phyloP scores from a whole-genome alignment of 441 rosid genomes.

The Mallotus japonicus region DNA sequence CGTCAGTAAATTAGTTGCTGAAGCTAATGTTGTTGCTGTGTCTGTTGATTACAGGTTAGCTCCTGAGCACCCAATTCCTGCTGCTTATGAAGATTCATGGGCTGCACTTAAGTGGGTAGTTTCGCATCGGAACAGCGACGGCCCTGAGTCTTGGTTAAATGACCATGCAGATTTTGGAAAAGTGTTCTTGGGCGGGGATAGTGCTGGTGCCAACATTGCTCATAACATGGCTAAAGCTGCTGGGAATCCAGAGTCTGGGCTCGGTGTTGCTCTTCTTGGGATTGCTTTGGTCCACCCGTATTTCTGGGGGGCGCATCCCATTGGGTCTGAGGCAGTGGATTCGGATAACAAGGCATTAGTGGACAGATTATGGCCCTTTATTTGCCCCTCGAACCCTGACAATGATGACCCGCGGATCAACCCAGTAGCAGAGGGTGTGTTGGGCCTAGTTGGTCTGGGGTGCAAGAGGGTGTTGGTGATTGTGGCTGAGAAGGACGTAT shows the following conservation, averaged over 20 bases:
- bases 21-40: slow-evolving; percentile 39
- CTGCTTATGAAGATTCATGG: slow-evolving; percentile 43
- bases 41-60: slow-evolving; percentile 44
- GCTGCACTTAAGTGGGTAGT: slow-evolving; percentile 44
- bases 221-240: slow-evolving; percentile 30
- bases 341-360: slow-evolving; percentile 18
- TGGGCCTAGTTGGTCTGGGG: slow-evolving; percentile 20
- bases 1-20: slow-evolving; percentile 28
- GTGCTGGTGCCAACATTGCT: slow-evolving; percentile 48
- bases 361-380: slow-evolving; percentile 29
- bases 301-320: slow-evolving; percentile 35
- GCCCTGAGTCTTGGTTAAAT: slow-evolving; percentile 44
- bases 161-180: slow-evolving; percentile 35
- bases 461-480: slow-evolving; percentile 32
- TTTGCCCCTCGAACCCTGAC: slow-evolving; percentile 30
- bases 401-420: slow-evolving; percentile 39
- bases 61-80: slow-evolving; percentile 42
- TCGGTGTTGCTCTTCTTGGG: slow-evolving; percentile 37
- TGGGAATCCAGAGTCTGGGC: slow-evolving; percentile 25
- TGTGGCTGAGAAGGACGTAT: slow-evolving; percentile 39
- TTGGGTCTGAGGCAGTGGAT: slow-evolving; percentile 28
- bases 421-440: slow-evolving; percentile 32
- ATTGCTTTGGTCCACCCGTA: slow-evolving; percentile 48
- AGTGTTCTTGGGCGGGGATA: slow-evolving; percentile 36
- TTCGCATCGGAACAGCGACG: slow-evolving; percentile 28